These are phyloP conservation scores for Amanita thiersii DNA, from an alignment of 768 basidiomycete genomes.

Conservation along the genomic window DNA sequence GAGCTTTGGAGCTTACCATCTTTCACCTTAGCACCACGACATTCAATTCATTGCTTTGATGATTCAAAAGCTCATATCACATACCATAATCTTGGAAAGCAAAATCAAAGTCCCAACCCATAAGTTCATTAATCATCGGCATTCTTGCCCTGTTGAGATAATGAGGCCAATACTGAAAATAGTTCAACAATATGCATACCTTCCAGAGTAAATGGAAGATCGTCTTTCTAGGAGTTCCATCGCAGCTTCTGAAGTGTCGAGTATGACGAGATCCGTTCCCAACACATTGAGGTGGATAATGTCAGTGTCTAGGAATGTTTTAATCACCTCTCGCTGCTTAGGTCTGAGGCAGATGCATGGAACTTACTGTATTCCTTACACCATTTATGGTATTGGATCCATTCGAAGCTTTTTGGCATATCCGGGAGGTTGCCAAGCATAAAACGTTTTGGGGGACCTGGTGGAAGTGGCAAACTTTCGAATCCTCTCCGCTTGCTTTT, in stretches of 20 bases:
- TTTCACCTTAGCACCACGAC: no score
- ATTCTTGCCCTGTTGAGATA: no score
- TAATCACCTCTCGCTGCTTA: neutral
- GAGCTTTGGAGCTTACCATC: no score
- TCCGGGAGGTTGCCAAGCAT: slow-evolving; percentile 2
- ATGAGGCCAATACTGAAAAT: no score
- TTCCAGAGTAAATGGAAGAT: slow-evolving; percentile 11
- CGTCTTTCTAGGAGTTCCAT: slow-evolving; percentile 13
- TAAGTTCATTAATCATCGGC: no score
- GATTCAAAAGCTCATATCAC: no score
- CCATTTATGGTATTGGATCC: slow-evolving; percentile 1
- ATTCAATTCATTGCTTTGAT: no score
- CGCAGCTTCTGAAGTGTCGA: slow-evolving; percentile 11
- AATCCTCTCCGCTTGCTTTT: neutral
- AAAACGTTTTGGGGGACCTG: slow-evolving; percentile 3
- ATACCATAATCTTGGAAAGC: no score
- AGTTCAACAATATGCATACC: slow-evolving; percentile 1
- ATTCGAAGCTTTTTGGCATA: slow-evolving; percentile 1
- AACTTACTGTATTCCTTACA: slow-evolving; percentile 1
- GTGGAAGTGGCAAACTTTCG: slow-evolving; percentile 1
- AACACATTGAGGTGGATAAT: slow-evolving; percentile 12
- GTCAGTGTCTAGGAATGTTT: slow-evolving; percentile 3
- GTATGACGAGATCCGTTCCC: slow-evolving; percentile 11
- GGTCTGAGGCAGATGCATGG: neutral
- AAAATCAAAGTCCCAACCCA: no score